phyloP scores from a whole-genome alignment of 495 filamentous ascomycete species.

The Penicillium bovifimosum region DNA sequence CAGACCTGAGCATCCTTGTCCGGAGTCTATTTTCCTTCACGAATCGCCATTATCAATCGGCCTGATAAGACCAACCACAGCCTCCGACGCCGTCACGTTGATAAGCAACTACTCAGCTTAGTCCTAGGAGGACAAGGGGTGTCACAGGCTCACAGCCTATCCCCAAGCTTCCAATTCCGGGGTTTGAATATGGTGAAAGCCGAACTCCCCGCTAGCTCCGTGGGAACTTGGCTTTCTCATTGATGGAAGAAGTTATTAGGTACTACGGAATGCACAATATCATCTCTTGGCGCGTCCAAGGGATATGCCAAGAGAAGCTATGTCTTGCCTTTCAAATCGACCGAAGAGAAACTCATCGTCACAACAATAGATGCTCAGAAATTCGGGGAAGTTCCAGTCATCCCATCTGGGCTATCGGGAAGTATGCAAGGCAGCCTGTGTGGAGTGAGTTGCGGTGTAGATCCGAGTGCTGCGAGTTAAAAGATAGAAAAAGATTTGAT shows the following conservation, averaged over 20 bases:
- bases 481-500: too few relatives aligned
- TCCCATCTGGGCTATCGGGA: not conserved
- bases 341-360: not conserved
- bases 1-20: conserved; percentile 1
- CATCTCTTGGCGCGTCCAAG: conserved; percentile 5
- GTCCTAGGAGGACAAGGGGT: not conserved
- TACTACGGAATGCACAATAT: not conserved
- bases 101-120: conserved; percentile 5
- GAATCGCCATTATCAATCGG: conserved; percentile 24
- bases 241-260: too few relatives aligned
- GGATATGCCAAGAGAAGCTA: conserved; percentile 2
- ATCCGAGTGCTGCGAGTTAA: not conserved
- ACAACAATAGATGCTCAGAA: conserved; percentile 6
- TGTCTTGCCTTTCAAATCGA: not conserved
- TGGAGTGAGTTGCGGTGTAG: not conserved
- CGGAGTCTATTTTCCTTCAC: conserved; percentile 19
- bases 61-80: conserved; percentile 38
- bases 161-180: not conserved
- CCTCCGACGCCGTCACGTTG: conserved; percentile 24
- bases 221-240: too few relatives aligned
- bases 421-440: not conserved
- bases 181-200: too few relatives aligned
- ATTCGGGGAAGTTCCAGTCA: conserved; percentile 5
- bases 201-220: too few relatives aligned
- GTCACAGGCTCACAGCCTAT: not conserved